phyloP scores from a whole-genome alignment of 1,284 basidiomycete species.

The Rhodotorula sp. region DNA sequence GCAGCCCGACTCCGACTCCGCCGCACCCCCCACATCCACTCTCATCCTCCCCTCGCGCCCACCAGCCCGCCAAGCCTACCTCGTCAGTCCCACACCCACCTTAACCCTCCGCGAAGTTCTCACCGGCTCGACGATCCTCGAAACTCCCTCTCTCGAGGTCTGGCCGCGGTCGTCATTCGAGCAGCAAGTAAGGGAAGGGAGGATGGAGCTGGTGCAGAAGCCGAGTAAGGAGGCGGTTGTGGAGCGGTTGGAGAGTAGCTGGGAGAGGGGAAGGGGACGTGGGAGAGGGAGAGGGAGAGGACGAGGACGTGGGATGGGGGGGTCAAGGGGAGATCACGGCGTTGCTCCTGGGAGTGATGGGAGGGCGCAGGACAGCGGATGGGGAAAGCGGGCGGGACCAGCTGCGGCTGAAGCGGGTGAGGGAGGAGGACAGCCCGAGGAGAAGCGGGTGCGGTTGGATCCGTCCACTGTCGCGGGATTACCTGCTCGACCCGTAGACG shows the following conservation, averaged over 20 bases:
- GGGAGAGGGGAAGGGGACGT: slow-evolving; percentile 1
- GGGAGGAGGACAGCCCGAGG: neutral
- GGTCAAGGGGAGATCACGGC: neutral
- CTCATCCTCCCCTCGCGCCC: neutral
- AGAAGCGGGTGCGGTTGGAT: neutral
- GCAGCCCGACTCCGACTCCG: neutral
- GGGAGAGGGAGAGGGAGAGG: slow-evolving; percentile 13
- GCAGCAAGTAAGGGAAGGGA: slow-evolving; percentile 15
- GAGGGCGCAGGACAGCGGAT: slow-evolving; percentile 28
- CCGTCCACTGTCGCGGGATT: neutral
- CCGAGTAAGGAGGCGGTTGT: slow-evolving; percentile 11
- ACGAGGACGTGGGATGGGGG: neutral
- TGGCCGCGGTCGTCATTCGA: slow-evolving; percentile 30
- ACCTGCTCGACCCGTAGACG: neutral
- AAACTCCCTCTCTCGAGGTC: slow-evolving; percentile 35
- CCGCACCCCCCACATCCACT: neutral
- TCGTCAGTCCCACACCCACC: neutral
- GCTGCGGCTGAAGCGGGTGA: neutral
- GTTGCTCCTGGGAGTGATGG: neutral
- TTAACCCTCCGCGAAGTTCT: slow-evolving; percentile 21
- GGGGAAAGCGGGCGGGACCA: slow-evolving; percentile 19
- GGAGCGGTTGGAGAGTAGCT: neutral
- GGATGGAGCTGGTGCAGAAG: slow-evolving; percentile 24
- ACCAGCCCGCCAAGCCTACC: neutral
- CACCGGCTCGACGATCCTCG: slow-evolving; percentile 26